Base-by-base conservation (phyloP, 345 rosid genomes). In the Moringa oleifera region DNA sequence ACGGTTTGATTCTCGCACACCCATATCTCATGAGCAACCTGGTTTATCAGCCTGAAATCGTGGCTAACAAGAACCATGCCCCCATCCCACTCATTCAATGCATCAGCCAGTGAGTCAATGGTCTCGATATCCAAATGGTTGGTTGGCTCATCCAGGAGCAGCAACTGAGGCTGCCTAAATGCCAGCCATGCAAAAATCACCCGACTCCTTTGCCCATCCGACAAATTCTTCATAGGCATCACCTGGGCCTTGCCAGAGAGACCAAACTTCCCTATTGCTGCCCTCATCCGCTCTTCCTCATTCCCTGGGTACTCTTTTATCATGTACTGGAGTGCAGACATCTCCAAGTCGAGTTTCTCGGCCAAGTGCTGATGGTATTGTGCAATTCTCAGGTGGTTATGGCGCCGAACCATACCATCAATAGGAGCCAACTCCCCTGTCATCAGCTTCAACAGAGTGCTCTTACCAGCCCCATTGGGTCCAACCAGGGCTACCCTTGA, bases 381-480 rank as follows among this genome's bases (percentile, higher is more conserved):
- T 25, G 95, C 97, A 65, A 91, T 95, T 76, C 85, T 82, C 64
- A 95, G 68, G 74, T 95, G 99, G 71, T 91, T 95, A 78, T 95
- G 99, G 41, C 99, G 88, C 28, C 96, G 61, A 25, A 95, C 97
- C 99, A 95, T 95, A 69, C 99, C 99, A 75, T 95, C 99, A 18
- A 55, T 63, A 24, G 99, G 99, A 18, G 36, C 63, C 76, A 95
- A 53, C 0, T 91, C 98, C 66, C 99, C 99, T 0, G 98, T 89
- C 99, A 95, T 91, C 31, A 95, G 87, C 82, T 95, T 95, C 83
- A 95, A 80, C 69, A 95, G 75, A 2, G 99, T 89, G 68, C 97
- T 91, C 83, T 95, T 95, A 20, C 99, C 99, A 45, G 99, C 99
- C 51, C 99, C 99, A 59, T 94, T 94, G 6, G 99, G 99, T 47